Base-by-base conservation (phyloP, 169 alveolate genomes). In the Cryptosporidium xiaoi region DNA sequence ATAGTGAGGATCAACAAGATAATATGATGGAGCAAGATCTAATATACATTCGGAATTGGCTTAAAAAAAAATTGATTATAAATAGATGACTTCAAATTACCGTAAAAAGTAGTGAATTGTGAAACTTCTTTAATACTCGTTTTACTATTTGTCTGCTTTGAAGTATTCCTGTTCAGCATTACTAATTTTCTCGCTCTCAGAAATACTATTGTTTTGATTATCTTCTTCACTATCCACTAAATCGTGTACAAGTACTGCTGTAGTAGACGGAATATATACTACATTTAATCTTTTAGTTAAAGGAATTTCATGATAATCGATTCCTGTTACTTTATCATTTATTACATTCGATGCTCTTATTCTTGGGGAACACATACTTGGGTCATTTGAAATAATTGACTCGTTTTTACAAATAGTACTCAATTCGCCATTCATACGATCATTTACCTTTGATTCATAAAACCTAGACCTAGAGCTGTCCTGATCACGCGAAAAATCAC, bases 161-260 rank as follows among this genome's bases (percentile, higher is more conserved):
- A 77, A 77, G 55, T 77, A 77, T 44, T 77, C 87, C 27, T 60
- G 87, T 31, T 77, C 87, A 2, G 51, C 87, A 77, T 77, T 77
- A 44, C 87, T 77, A 16, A 77, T 60, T 58, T 77, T 33, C 33
- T 16, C 77, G 34, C 29, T 31, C 29, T 77, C 77, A 16, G 34
- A 31, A 2, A 16, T 66, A 24, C 50, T 71, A 53, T 33, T 44
- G 62, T 34, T 60, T 15, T 44, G n/a, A 13, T 24, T 27, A 15
- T 60, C 87, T 24, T 77, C 87, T 40, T 77, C 87, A 27, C 77
- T 60, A 60, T 77, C 87, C 18, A 77, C 87, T 4, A 77, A 29
- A 51, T 77, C 87, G 50, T 77, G 87, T 10, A 77, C 87, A 3
- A 77, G 44, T 6, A 77, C 87, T 29, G 87, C 77, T 13, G 87